Conservation (phyloP, 129 eudicot species). For the Pittosporum tobira region DNA sequence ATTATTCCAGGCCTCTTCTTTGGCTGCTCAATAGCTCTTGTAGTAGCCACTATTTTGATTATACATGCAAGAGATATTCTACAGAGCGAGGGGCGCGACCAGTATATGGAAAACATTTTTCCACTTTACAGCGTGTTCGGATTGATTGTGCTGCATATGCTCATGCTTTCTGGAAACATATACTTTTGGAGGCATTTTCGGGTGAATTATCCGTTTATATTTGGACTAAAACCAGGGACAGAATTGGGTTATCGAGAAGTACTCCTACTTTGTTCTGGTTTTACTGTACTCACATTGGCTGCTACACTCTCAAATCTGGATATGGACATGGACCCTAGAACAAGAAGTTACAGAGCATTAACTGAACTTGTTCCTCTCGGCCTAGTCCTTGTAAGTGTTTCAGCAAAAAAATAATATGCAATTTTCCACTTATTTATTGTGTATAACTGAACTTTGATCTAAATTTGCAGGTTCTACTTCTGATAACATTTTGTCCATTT, state of each 20-base stretch:
- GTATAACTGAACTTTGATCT: neutral
- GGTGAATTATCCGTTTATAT: slow-evolving; percentile 54
- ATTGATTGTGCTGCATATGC: slow-evolving; percentile 54
- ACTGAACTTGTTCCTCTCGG: slow-evolving; percentile 51
- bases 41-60: slow-evolving; percentile 31
- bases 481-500: slow-evolving; percentile 54
- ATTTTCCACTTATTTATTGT: too few relatives aligned
- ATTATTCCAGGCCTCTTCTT: slow-evolving; percentile 56
- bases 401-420: too few relatives aligned
- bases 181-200: slow-evolving; percentile 64
- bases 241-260: slow-evolving; percentile 59
- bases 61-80: slow-evolving; percentile 42
- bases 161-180: slow-evolving; percentile 45
- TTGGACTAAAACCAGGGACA: slow-evolving; percentile 48
- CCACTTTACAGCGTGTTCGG: slow-evolving; percentile 44
- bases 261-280: slow-evolving; percentile 55
- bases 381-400: slow-evolving; percentile 40
- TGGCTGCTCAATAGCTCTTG: slow-evolving; percentile 55
- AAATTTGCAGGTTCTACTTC: slow-evolving; percentile 37
- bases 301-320: slow-evolving; percentile 58
- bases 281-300: slow-evolving; percentile 61
- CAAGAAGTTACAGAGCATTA: slow-evolving; percentile 24
- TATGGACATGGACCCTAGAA: slow-evolving; percentile 52
- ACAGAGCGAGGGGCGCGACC: slow-evolving; percentile 26
- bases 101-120: slow-evolving; percentile 59